phyloP scores from a whole-genome alignment of 2,329 filamentous ascomycete species.

The Fragosphaeria purpurea region DNA sequence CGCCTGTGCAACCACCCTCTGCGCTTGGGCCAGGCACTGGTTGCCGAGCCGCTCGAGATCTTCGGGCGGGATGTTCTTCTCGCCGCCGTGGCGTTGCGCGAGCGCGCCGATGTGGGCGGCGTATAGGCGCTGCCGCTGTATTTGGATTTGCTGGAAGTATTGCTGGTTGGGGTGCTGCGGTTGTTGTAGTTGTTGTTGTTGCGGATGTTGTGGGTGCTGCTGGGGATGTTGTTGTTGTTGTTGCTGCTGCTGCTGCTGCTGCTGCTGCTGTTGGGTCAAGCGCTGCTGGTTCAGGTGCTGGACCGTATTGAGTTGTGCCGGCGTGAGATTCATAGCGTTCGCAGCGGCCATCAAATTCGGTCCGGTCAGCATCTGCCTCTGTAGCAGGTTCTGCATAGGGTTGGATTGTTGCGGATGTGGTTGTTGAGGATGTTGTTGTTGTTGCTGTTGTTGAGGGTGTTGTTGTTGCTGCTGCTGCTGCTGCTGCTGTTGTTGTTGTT shows the following conservation, averaged over 20 bases:
- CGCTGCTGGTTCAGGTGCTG: slow-evolving; percentile 18
- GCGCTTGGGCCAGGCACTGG: slow-evolving; percentile 21
- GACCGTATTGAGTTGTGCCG: slow-evolving; percentile 19
- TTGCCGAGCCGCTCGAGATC: slow-evolving; percentile 34
- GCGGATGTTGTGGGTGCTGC: slow-evolving; percentile 21
- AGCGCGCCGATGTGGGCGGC: slow-evolving; percentile 25
- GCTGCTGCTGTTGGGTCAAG: slow-evolving; percentile 16
- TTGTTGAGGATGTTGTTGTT: slow-evolving; percentile 29
- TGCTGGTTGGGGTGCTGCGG: slow-evolving; percentile 16
- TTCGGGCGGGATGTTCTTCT: slow-evolving; percentile 37
- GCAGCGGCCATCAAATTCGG: slow-evolving; percentile 17
- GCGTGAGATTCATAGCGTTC: slow-evolving; percentile 19
- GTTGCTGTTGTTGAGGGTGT: slow-evolving; percentile 22
- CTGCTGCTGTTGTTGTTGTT: slow-evolving; percentile 23
- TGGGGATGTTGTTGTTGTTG: slow-evolving; percentile 17
- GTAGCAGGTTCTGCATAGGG: slow-evolving; percentile 28
- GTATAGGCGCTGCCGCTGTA: slow-evolving; percentile 22
- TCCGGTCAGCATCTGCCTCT: slow-evolving; percentile 19
- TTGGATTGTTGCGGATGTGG: slow-evolving; percentile 23
- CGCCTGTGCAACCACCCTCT: neutral
- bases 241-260: slow-evolving; percentile 18
- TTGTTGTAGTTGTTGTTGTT: slow-evolving; percentile 16
- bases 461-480: slow-evolving; percentile 23
- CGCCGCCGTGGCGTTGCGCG: slow-evolving; percentile 28
- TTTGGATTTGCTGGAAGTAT: slow-evolving; percentile 2